Evolutionary conservation across 352 stramenopile genomes (phyloP).

Genomic region (Globisporangium carolinianum): DNA sequence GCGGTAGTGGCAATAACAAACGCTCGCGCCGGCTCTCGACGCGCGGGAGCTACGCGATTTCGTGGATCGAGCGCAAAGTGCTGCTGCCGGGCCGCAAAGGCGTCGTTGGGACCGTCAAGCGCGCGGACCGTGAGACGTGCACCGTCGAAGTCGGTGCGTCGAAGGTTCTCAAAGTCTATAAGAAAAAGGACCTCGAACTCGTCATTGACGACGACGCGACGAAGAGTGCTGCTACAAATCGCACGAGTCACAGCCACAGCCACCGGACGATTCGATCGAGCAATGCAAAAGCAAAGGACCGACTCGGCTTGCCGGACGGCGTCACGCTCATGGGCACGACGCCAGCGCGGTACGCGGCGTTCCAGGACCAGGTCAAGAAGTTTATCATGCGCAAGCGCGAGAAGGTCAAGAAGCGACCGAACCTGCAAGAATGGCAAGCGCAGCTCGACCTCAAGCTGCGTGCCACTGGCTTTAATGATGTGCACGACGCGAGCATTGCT

Average conservation of each 20-base stretch:
- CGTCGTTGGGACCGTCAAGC: constrained; percentile 65
- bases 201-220: constrained; percentile 22
- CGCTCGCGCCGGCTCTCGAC: constrained; percentile 66
- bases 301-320: constrained; percentile 61
- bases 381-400: constrained; percentile 78
- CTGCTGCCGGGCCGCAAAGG: constrained; percentile 69
- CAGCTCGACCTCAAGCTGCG: constrained; percentile 59
- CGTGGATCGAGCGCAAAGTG: constrained; percentile 86
- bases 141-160: constrained; percentile 71
- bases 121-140: constrained; percentile 78
- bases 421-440: constrained; percentile 70
- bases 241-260: constrained; percentile 43
- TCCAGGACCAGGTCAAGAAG: constrained; percentile 82
- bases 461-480: constrained; percentile 47
- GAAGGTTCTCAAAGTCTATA: constrained; percentile 76
- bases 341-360: constrained; percentile 65
- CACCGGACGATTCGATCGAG: constrained; percentile 51
- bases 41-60: constrained; percentile 79
- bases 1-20: constrained; percentile 29
- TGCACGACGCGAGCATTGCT: constrained; percentile 42
- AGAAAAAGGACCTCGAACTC: constrained; percentile 79
- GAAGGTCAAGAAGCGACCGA: constrained; percentile 81
- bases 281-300: constrained; percentile 66
- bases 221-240: constrained; percentile 33
- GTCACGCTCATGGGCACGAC: constrained; percentile 80